Percentiles rank a stretch among this genome's conserved stretches.
phyloP scores from a whole-genome alignment of 2,329 filamentous ascomycete genomes.

The Emericellopsis cladophorae region DNA sequence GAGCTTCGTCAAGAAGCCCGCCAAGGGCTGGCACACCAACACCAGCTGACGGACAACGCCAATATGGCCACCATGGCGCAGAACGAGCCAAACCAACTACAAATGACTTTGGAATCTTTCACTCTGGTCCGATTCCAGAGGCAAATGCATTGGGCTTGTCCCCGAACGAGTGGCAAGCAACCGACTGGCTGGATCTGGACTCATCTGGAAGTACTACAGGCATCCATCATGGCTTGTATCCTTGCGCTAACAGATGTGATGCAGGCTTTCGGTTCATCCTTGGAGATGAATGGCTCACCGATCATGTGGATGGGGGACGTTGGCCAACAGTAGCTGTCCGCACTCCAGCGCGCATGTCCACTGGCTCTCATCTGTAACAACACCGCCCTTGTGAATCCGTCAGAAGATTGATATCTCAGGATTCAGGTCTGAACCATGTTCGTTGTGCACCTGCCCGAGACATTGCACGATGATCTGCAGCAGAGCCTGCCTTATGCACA shows the following conservation, averaged over 20 bases:
- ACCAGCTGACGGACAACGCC: too few species aligned
- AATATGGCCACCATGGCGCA: not conserved
- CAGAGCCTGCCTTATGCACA: too few species aligned
- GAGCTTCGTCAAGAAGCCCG: slow-evolving; percentile 22
- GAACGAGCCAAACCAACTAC: not conserved
- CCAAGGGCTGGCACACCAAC: too few species aligned
- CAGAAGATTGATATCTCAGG: too few species aligned
- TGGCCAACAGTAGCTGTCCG: too few species aligned
- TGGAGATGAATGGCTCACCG: not conserved
- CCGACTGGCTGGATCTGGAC: slow-evolving; percentile 16
- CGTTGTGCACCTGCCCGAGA: too few species aligned
- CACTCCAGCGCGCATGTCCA: too few species aligned
- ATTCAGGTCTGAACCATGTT: too few species aligned
- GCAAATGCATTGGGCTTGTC: not conserved
- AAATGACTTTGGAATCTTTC: not conserved
- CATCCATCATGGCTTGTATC: not conserved
- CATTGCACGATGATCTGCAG: too few species aligned
- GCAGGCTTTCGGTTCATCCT: not conserved
- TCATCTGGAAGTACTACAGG: slow-evolving; percentile 7
- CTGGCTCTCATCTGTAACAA: too few species aligned
- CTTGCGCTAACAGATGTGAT: not conserved
- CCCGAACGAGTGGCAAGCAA: slow-evolving; percentile 14
- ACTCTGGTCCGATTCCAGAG: not conserved
- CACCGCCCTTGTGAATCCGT: too few species aligned
- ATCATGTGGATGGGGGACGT: not conserved